These are phyloP conservation scores for Monsonia emarginata DNA, from an alignment of 441 rosid genomes.

Conservation along the genomic window DNA sequence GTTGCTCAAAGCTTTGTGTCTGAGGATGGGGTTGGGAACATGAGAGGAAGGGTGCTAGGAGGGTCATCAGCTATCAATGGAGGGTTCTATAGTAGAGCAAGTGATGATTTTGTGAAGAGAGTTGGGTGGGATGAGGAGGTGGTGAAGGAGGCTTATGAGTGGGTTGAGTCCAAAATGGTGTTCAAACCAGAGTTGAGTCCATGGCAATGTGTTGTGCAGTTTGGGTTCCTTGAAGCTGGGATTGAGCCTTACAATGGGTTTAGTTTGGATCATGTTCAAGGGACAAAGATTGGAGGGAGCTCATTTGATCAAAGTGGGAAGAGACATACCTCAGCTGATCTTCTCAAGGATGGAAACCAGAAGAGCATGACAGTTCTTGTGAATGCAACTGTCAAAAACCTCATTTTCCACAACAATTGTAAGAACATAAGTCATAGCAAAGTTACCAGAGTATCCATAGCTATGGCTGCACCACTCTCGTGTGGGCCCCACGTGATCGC, in stretches of 20 bases:
- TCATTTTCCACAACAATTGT: constrained; percentile 39
- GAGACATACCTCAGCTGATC: constrained; percentile 72
- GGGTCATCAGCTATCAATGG: constrained; percentile 70
- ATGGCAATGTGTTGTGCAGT: constrained; percentile 54
- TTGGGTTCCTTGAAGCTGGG: constrained; percentile 66
- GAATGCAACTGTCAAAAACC: constrained; percentile 47
- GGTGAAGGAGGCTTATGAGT: constrained; percentile 47
- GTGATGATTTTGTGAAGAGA: constrained; percentile 33
- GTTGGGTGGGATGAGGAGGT: constrained; percentile 54
- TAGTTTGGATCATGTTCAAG: constrained; percentile 55
- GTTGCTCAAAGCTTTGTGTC: constrained; percentile 54
- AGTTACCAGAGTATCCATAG: no score
- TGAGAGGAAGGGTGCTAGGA: constrained; percentile 62
- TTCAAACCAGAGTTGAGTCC: constrained; percentile 45
- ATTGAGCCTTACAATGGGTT: constrained; percentile 55
- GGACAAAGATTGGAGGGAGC: constrained; percentile 68
- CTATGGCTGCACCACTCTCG: no score
- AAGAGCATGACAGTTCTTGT: constrained; percentile 41
- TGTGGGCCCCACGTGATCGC: no score
- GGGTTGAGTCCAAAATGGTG: constrained; percentile 66
- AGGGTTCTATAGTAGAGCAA: constrained; percentile 66
- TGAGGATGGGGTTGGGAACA: constrained; percentile 39
- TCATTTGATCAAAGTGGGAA: constrained; percentile 43
- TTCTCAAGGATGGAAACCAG: constrained; percentile 40
- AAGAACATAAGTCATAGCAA: constrained; percentile 8